Percentiles rank a stretch among this genome's conserved stretches.
These are phyloP conservation scores for Apophysomyces elegans DNA, from an alignment of 371 early-diverging fungal species.

Conservation along the genomic window DNA sequence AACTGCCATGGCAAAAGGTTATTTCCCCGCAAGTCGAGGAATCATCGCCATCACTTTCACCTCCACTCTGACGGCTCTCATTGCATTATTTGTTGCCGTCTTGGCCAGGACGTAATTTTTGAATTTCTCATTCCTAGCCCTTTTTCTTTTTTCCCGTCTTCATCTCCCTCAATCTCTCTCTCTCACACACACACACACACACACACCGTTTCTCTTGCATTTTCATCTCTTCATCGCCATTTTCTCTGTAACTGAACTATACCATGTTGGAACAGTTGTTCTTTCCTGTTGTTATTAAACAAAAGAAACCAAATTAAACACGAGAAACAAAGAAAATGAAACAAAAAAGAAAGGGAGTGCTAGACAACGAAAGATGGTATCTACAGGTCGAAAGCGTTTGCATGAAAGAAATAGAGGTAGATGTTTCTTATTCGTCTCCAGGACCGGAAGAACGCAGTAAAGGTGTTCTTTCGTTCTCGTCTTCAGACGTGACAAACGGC, in stretches of 20 bases:
- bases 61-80: slow-evolving; percentile 40
- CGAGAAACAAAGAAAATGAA: not conserved
- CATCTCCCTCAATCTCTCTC: not conserved
- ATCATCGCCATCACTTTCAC: slow-evolving; percentile 54
- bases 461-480: slow-evolving; percentile 33
- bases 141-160: not conserved
- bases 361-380: not conserved
- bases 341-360: not conserved
- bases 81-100: slow-evolving; percentile 27
- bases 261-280: slow-evolving; percentile 5
- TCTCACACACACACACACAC: not conserved
- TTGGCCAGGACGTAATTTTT: slow-evolving; percentile 15
- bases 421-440: slow-evolving; percentile 7
- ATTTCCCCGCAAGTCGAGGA: slow-evolving; percentile 74
- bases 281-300: not conserved
- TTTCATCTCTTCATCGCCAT: not conserved
- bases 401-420: not conserved
- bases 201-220: not conserved
- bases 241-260: not conserved
- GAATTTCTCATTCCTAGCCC: not conserved
- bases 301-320: not conserved
- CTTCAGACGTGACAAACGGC: slow-evolving; percentile 36
- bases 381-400: slow-evolving; percentile 2
- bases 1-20: slow-evolving; percentile 65
- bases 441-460: slow-evolving; percentile 24